Evolutionary conservation across 495 filamentous ascomycete species (phyloP).

Genomic region (Penicillium pancosmium): DNA sequence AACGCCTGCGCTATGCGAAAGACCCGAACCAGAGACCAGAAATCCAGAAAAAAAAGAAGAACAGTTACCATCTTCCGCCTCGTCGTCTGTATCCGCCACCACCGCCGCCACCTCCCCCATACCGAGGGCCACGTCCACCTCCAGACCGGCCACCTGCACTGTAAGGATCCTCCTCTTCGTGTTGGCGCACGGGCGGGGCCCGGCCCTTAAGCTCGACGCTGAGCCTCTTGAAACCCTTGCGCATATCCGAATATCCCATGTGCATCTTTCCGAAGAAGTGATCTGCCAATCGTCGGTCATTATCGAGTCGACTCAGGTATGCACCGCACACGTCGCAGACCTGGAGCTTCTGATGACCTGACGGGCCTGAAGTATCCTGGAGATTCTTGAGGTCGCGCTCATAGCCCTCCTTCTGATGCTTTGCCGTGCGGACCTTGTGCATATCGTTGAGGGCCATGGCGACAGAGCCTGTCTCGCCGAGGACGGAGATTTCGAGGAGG

Average conservation of each 20-base stretch:
- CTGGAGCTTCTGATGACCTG: slow-evolving; percentile 95
- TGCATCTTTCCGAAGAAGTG: slow-evolving; percentile 99
- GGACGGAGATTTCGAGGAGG: slow-evolving; percentile 79
- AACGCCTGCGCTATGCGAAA: slow-evolving; percentile 56
- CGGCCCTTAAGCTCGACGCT: slow-evolving; percentile 80
- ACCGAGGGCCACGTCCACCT: slow-evolving; percentile 57
- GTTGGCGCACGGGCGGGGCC: slow-evolving; percentile 59
- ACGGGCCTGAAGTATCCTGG: slow-evolving; percentile 85
- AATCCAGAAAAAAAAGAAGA: slow-evolving; percentile 14
- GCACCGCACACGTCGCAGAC: slow-evolving; percentile 98
- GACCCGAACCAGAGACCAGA: slow-evolving; percentile 21
- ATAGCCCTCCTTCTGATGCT: slow-evolving; percentile 78
- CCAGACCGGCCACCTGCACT: slow-evolving; percentile 49
- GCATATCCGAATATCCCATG: slow-evolving; percentile 96
- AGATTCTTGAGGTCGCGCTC: slow-evolving; percentile 92
- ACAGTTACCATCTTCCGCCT: slow-evolving; percentile 43
- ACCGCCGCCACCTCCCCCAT: slow-evolving; percentile 40
- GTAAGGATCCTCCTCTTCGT: slow-evolving; percentile 56
- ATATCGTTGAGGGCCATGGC: slow-evolving; percentile 81
- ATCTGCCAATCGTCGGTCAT: slow-evolving; percentile 90
- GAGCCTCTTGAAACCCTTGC: slow-evolving; percentile 83
- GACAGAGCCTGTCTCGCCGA: slow-evolving; percentile 82
- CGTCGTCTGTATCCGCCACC: slow-evolving; percentile 46
- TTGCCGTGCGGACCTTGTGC: slow-evolving; percentile 77
- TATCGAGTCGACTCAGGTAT: slow-evolving; percentile 88